These are phyloP conservation scores for Phytopythium chamaehyphon DNA, from an alignment of 352 stramenopile species.

Conservation along the genomic window DNA sequence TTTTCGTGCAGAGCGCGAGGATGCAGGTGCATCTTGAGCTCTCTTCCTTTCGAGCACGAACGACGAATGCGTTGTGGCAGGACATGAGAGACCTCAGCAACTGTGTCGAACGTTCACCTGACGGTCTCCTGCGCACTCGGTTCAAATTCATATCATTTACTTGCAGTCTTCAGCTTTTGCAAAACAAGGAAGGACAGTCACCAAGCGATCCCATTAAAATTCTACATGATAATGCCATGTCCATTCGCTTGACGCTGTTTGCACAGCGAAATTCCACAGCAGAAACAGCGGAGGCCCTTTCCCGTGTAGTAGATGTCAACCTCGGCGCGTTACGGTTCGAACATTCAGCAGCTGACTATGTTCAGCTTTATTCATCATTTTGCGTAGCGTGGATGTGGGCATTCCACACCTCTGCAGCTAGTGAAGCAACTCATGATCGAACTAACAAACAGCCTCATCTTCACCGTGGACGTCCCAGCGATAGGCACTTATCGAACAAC, in stretches of 20 bases:
- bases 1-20: conserved; percentile 30
- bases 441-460: not conserved
- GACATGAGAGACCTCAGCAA: conserved; percentile 53
- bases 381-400: not conserved
- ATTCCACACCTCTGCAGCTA: not conserved
- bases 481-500: too few species aligned
- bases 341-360: not conserved
- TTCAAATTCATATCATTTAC: conserved; percentile 61
- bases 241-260: conserved; percentile 51
- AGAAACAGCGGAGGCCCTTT: conserved; percentile 44
- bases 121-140: conserved; percentile 55
- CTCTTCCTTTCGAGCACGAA: conserved; percentile 39
- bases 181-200: not conserved
- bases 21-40: conserved; percentile 38
- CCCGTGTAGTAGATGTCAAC: conserved; percentile 55
- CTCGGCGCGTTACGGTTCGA: conserved; percentile 35
- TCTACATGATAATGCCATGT: conserved; percentile 39
- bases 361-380: not conserved
- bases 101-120: conserved; percentile 55
- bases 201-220: conserved; percentile 11
- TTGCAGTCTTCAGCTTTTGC: conserved; percentile 24
- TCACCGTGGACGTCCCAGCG: not conserved
- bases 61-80: conserved; percentile 62
- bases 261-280: conserved; percentile 34
- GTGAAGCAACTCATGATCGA: not conserved